Evolutionary conservation across 768 basidiomycete genomes (phyloP).

Genomic region (Punctularia strigosozonata): DNA sequence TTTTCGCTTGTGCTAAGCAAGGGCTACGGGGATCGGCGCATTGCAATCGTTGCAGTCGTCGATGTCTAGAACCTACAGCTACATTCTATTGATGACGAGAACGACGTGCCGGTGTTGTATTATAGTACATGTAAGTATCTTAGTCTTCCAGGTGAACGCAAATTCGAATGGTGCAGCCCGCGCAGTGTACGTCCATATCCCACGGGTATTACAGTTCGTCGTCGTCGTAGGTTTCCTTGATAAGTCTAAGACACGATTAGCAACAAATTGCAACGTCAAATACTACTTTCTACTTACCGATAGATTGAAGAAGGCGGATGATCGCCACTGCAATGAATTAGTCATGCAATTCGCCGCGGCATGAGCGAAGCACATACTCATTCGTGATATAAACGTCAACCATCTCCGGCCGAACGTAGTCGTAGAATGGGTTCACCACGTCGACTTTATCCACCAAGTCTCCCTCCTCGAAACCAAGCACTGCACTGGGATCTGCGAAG

Average conservation of each 20-base stretch:
- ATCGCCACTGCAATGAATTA: constrained; percentile 57
- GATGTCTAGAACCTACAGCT: no score
- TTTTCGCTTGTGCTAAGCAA: no score
- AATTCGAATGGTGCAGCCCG: no score
- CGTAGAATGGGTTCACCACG: constrained; percentile 92
- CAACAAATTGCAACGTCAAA: constrained; percentile 2
- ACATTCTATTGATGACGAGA: no score
- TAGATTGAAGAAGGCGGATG: constrained; percentile 94
- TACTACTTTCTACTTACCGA: constrained; percentile 31
- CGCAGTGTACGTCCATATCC: no score
- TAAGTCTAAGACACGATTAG: constrained; percentile 34
- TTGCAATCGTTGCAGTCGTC: no score
- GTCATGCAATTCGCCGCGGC: background rate
- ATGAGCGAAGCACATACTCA: constrained; percentile 50
- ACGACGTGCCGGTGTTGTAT: no score
- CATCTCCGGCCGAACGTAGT: constrained; percentile 88
- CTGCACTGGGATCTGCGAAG: constrained; percentile 60
- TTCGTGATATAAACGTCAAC: constrained; percentile 94
- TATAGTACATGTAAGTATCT: no score
- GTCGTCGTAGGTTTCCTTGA: constrained; percentile 94
- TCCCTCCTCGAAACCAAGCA: constrained; percentile 66
- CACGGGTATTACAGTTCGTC: no score
- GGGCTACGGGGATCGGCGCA: no score
- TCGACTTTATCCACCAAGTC: constrained; percentile 79
- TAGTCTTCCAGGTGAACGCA: no score